Percentiles rank a stretch among this genome's conserved stretches.
These are phyloP conservation scores for cucumber (Cucumis sativus) DNA, from an alignment of 306 rosid species.

Conservation along the genomic window Cucumber_9930_V3 NC_026661.2:21218501-21219000, in stretches of 20 bases:
- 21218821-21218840: conserved; percentile 32
- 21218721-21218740: neutral
- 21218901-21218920: conserved; percentile 64
- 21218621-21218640: no score
- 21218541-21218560: neutral
- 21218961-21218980: conserved; percentile 43
- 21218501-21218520: neutral
- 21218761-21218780: conserved; percentile 71
- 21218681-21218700: no score
- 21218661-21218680: no score
- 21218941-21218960: conserved; percentile 32
- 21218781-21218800: conserved; percentile 61
- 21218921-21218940: conserved; percentile 42
- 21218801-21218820: conserved; percentile 62
- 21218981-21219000: neutral
- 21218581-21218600: neutral
- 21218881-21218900: conserved; percentile 57
- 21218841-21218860: conserved; percentile 71
- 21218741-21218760: conserved; percentile 16
- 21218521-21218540: neutral
- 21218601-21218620: neutral
- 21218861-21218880: conserved; percentile 63
- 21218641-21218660: no score
- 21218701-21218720: no score
- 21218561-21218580: neutral